Base-by-base conservation (phyloP, 148 eudicot species). In the Heliosperma pusillum region DNA sequence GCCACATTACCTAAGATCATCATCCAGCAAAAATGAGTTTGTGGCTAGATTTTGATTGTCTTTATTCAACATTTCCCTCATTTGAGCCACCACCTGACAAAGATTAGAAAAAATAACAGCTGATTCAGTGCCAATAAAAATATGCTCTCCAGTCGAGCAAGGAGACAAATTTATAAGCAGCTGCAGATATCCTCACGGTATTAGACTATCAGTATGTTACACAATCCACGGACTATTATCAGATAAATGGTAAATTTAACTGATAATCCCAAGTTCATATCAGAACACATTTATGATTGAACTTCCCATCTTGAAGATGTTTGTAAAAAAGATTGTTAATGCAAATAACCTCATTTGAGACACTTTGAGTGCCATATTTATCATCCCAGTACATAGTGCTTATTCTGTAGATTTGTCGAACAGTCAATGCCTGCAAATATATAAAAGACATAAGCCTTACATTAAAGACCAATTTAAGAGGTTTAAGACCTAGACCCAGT, bases 331-430 rank as follows among this genome's bases (percentile, higher is more conserved):
- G 24, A 70, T 44, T 12, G 71, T 66, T 24, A 53, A 63, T 83
- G 50, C 68, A 67, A 25, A 52, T 85, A 79, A 85, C 99, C 90
- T 95, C 99, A 80, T 90, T 95, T 59, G 99, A 95, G 58, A 95
- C 99, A 78, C 99, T 95, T 77, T 95, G 99, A 44, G 99, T 95
- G 55, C 99, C 96, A 80, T 92, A 95, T 82, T 95, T 95, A 76
- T 95, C 99, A 87, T 95, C 99, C 99, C 97, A 95, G 73, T 95
- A 95, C 99, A 95, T 95, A 10, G 99, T 95, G 88, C 97, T 90
- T 87, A 95, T 95, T 60, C 99, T 87, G 80, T 95, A 95, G 72
- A 95, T 95, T 79, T 95, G 99, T 55, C 99, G 86, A 30, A 92
- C 93, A 10, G 99, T 95, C 87, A 96, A 86, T 62, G 83, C 90